Base-by-base conservation (phyloP, 805 yeast species). In the Ogataea ganodermae region DNA sequence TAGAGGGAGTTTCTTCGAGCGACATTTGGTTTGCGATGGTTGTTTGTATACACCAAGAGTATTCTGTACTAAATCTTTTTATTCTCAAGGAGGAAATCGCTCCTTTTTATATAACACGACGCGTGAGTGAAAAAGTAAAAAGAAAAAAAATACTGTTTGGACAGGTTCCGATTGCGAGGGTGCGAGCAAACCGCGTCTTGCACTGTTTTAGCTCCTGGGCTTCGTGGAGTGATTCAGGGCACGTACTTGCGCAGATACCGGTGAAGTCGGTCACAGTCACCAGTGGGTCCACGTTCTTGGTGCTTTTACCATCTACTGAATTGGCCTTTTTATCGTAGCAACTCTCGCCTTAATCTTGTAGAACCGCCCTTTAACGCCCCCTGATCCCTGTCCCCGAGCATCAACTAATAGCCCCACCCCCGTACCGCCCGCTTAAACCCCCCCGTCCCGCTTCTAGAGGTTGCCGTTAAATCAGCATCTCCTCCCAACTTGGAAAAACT, bases 1-100 rank as follows among this genome's bases (percentile, higher is more conserved):
- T 83, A 31, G 86, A 80, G 50, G 89, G 89, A 16, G 96, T 86
- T 76, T 83, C 82, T 69, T 81, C 77, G 42, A 70, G 64, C 36
- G 84, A 73, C 80, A 76, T 76, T 20, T 12, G 14, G 24, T 13
- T 18, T 27, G 12, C 12, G 18, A 20, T 17, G 7, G 21, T 36
- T 24, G 5, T 14, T 23, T 16, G 22, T 23, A 14, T 14, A 31
- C 6, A 16, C 4, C 10, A 31, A 7, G 18, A 31, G 6, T n/a
- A 31, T 4, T 14, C 10, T 3, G 6, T 31, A 20, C 20, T 4
- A 31, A 31, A 16, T 14, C 35, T 24, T 24, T 36, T 14, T n/a
- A 10, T 5, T 24, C 8, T 7, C 21, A 16, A 24, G 38, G 27
- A 23, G 22, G 27, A 23, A 23, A 36, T 13, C 12, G 40, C 40